A percentile compares a stretch with the other conserved stretches of the same genome.
Evolutionary conservation across 306 rosid species (phyloP).

Genomic region (Mimosa pudica): DNA sequence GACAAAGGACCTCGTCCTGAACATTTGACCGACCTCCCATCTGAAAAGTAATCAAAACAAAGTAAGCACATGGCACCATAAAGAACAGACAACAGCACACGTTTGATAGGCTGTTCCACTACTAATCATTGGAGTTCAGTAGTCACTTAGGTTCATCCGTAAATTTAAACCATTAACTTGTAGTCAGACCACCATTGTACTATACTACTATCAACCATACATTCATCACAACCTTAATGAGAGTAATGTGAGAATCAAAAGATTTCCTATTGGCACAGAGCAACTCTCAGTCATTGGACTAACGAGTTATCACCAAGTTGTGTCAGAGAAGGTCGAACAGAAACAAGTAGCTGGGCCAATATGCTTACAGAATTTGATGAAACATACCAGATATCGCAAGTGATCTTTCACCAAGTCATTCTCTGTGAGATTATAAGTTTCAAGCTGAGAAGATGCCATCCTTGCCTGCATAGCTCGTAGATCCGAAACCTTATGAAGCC

Average conservation of each 20-base stretch:
- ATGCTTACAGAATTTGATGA: conserved; percentile 3
- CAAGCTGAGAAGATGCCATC: conserved; percentile 64
- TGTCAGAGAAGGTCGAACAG: conserved; percentile 4
- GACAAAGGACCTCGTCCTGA: conserved; percentile 82
- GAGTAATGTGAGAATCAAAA: not conserved
- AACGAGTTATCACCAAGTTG: conserved; percentile 2
- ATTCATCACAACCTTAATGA: not conserved
- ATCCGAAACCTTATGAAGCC: conserved; percentile 75
- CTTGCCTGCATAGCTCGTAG: conserved; percentile 61
- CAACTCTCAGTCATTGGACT: conserved; percentile 1
- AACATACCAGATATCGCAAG: conserved; percentile 85
- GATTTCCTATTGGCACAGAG: conserved; percentile 3
- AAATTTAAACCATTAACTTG: not conserved
- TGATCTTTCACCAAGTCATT: conserved; percentile 92
- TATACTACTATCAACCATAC: not conserved
- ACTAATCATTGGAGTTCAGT: not conserved
- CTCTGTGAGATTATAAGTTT: conserved; percentile 69
- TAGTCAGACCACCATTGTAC: not conserved
- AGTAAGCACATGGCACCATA: conserved; percentile 21
- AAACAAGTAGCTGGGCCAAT: not conserved
- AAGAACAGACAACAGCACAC: conserved; percentile 12
- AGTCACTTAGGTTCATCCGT: not conserved
- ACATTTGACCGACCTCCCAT: conserved; percentile 75
- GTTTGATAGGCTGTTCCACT: not conserved
- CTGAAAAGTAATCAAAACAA: conserved; percentile 50